These are phyloP conservation scores for Tolypocladium tropicale DNA, from an alignment of 2,329 filamentous ascomycete genomes.

Conservation along the genomic window DNA sequence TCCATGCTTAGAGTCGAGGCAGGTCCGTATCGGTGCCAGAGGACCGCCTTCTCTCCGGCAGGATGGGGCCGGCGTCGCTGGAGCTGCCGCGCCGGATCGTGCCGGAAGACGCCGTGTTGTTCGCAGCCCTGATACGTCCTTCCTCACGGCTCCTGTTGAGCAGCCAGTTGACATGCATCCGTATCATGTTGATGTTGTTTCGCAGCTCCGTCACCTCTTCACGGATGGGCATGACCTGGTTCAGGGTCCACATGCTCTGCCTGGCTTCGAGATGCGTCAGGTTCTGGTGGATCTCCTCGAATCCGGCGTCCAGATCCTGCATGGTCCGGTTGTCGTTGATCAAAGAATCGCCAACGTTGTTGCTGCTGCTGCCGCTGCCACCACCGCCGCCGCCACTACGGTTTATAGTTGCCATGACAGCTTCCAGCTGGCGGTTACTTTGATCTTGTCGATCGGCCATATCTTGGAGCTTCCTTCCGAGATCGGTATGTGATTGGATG, in stretches of 20 bases:
- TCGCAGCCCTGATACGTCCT: conserved; percentile 27
- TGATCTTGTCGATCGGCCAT: conserved; percentile 23
- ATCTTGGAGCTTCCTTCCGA: conserved; percentile 23
- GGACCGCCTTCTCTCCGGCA: conserved; percentile 26
- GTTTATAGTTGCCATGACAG: conserved; percentile 28
- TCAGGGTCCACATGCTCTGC: conserved; percentile 51
- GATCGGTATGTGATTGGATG: conserved; percentile 29
- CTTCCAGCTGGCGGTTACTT: conserved; percentile 19
- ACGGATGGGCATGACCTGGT: conserved; percentile 50
- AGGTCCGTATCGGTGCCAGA: conserved; percentile 26
- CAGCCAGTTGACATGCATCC: conserved; percentile 50
- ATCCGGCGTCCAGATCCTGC: conserved; percentile 32
- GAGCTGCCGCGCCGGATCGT: conserved; percentile 21
- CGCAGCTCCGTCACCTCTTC: conserved; percentile 52
- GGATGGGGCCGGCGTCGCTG: conserved; percentile 13
- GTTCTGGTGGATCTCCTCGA: conserved; percentile 46
- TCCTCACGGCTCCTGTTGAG: conserved; percentile 42
- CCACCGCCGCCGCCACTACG: conserved; percentile 13
- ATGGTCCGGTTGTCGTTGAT: conserved; percentile 37
- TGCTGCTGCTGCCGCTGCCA: no score
- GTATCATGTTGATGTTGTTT: conserved; percentile 45
- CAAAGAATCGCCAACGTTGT: conserved; percentile 25
- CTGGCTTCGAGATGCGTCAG: conserved; percentile 48
- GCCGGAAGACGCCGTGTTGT: conserved; percentile 19
- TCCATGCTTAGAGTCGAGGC: conserved; percentile 21